phyloP scores from a whole-genome alignment of 139 green algal species.

The Coccomyxa sp. region DNA sequence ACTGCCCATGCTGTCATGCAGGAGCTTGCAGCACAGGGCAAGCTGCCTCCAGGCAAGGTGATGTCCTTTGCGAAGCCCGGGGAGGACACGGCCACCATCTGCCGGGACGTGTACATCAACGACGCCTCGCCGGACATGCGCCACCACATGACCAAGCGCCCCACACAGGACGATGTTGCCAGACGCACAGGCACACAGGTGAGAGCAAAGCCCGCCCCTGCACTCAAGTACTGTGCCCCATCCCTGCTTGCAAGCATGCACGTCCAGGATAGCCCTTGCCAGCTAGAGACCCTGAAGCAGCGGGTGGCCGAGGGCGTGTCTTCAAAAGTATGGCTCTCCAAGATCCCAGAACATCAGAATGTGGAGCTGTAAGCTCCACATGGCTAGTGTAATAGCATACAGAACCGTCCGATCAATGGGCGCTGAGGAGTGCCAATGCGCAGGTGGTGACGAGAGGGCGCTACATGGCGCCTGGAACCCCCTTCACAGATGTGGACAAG shows the following conservation, averaged over 20 bases:
- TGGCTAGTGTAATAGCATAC: no score
- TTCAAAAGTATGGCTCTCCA: no score
- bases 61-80: background rate
- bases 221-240: no score
- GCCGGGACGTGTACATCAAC: slow-evolving; percentile 47
- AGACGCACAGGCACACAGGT: slow-evolving; percentile 32
- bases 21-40: slow-evolving; percentile 12
- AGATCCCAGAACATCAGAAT: no score
- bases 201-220: no score
- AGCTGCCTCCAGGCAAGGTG: background rate
- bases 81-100: slow-evolving; percentile 16
- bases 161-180: slow-evolving; percentile 46
- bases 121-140: slow-evolving; percentile 31
- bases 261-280: no score
- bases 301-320: no score
- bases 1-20: background rate
- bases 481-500: slow-evolving; percentile 28
- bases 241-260: no score
- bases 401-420: no score
- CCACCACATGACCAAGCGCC: slow-evolving; percentile 42
- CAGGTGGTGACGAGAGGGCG: slow-evolving; percentile 39
- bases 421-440: no score
- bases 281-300: no score
- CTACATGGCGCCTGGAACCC: slow-evolving; percentile 34
- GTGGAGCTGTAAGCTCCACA: no score